Conservation (phyloP, 108 stramenopile genomes). For the Skeletonema marinoi region DNA sequence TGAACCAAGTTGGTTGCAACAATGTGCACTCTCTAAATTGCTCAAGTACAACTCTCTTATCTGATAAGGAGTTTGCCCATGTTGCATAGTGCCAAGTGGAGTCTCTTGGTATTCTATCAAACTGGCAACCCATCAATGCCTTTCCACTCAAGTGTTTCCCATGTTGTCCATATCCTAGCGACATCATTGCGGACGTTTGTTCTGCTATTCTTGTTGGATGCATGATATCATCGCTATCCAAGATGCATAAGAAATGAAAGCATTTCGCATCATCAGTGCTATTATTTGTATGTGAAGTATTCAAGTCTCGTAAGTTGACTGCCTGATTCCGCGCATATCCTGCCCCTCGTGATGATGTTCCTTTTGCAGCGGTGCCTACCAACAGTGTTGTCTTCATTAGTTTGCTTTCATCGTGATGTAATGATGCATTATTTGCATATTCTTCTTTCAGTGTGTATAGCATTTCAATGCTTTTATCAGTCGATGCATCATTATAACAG, state of each 20-base stretch:
- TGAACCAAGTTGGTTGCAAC: slow-evolving; percentile 91
- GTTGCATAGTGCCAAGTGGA: slow-evolving; percentile 88
- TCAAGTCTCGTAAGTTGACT: slow-evolving; percentile 43
- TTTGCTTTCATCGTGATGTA: neutral
- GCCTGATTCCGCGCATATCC: slow-evolving; percentile 87
- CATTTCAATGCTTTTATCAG: slow-evolving; percentile 63
- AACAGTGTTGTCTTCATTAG: slow-evolving; percentile 29
- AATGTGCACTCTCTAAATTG: slow-evolving; percentile 87
- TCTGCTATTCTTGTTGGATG: slow-evolving; percentile 67
- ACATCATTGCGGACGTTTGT: slow-evolving; percentile 63
- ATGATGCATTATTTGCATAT: slow-evolving; percentile 1
- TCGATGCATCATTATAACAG: slow-evolving; percentile 84
- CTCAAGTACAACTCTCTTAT: slow-evolving; percentile 79
- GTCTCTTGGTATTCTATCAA: slow-evolving; percentile 80
- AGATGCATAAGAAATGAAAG: slow-evolving; percentile 64
- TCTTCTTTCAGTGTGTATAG: slow-evolving; percentile 33
- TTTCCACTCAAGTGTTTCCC: slow-evolving; percentile 31
- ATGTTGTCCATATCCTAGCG: slow-evolving; percentile 15
- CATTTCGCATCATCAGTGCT: neutral
- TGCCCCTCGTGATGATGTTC: slow-evolving; percentile 63
- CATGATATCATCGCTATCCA: slow-evolving; percentile 90
- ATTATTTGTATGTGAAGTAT: neutral
- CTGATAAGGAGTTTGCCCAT: slow-evolving; percentile 85
- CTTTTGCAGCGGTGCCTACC: slow-evolving; percentile 38
- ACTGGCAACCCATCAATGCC: slow-evolving; percentile 79